phyloP scores from a whole-genome alignment of 495 filamentous ascomycete genomes.

The Saxophila tyrrhenica region DNA sequence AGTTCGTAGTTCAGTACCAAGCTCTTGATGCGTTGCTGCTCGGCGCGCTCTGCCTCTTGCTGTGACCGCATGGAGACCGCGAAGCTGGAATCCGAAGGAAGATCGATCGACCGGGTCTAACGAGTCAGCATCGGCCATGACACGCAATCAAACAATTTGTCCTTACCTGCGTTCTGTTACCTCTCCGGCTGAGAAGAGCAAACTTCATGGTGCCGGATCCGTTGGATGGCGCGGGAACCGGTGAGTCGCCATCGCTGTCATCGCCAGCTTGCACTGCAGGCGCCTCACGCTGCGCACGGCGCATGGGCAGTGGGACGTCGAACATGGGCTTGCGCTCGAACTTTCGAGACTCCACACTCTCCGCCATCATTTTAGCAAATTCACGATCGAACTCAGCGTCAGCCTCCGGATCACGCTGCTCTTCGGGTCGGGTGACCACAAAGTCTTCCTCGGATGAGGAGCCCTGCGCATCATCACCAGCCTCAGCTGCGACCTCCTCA shows the following conservation, averaged over 20 bases:
- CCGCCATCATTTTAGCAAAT: constrained; percentile 96
- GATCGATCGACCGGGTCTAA: constrained; percentile 84
- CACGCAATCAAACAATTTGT: neutral
- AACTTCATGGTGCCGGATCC: constrained; percentile 72
- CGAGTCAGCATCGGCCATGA: neutral
- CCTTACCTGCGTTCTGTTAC: constrained; percentile 85
- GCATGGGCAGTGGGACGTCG: constrained; percentile 86
- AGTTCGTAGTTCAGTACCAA: constrained; percentile 94
- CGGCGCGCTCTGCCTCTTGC: constrained; percentile 86
- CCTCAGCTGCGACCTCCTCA: constrained; percentile 22
- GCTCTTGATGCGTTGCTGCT: constrained; percentile 96
- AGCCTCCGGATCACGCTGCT: constrained; percentile 83
- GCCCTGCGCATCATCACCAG: constrained; percentile 38
- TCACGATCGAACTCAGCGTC: constrained; percentile 98
- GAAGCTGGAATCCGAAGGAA: constrained; percentile 90
- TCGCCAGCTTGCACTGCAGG: constrained; percentile 22
- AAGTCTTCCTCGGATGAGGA: constrained; percentile 55
- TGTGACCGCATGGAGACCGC: constrained; percentile 91
- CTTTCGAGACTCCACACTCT: constrained; percentile 85
- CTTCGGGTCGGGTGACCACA: constrained; percentile 76
- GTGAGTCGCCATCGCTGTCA: constrained; percentile 36
- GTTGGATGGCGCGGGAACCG: constrained; percentile 26
- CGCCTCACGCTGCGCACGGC: constrained; percentile 52
- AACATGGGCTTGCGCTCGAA: constrained; percentile 90
- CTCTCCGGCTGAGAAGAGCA: constrained; percentile 87